Conservation (phyloP, 805 yeast genomes). For the Blastobotrys peoriensis region DNA sequence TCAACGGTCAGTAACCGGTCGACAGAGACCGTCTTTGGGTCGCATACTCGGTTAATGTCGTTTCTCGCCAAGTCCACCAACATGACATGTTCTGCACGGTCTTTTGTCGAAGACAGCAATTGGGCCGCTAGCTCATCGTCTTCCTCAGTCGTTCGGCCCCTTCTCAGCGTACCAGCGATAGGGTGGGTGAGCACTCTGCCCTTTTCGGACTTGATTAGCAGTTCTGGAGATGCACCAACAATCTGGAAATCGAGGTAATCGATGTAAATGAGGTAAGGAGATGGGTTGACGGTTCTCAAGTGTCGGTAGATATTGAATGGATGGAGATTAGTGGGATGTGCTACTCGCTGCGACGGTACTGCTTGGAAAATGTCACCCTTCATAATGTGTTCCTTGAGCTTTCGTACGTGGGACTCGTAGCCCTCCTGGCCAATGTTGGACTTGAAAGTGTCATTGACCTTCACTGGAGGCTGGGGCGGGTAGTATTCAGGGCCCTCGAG, state of each 20-base stretch:
- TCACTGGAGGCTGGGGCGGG: slow-evolving; percentile 74
- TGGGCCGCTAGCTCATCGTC: slow-evolving; percentile 77
- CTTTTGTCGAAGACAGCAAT: slow-evolving; percentile 73
- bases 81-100: slow-evolving; percentile 98
- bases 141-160: slow-evolving; percentile 89
- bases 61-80: slow-evolving; percentile 96
- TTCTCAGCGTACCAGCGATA: slow-evolving; percentile 90
- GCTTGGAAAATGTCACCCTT: slow-evolving; percentile 96
- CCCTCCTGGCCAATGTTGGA: slow-evolving; percentile 94
- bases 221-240: slow-evolving; percentile 97
- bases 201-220: slow-evolving; percentile 77
- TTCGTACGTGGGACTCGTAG: slow-evolving; percentile 74
- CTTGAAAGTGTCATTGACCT: slow-evolving; percentile 55
- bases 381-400: slow-evolving; percentile 71
- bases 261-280: slow-evolving; percentile 92
- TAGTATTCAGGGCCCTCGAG: slow-evolving; percentile 33
- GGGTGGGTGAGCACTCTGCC: slow-evolving; percentile 89
- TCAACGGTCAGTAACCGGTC: slow-evolving; percentile 87
- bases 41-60: slow-evolving; percentile 92
- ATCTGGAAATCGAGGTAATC: slow-evolving; percentile 89
- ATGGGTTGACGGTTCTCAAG: slow-evolving; percentile 91
- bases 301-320: slow-evolving; percentile 96
- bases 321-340: slow-evolving; percentile 90
- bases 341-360: slow-evolving; percentile 95
- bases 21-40: slow-evolving; percentile 75